Base-by-base conservation (phyloP, 768 basidiomycete genomes). In the Pisolithus albus region DNA sequence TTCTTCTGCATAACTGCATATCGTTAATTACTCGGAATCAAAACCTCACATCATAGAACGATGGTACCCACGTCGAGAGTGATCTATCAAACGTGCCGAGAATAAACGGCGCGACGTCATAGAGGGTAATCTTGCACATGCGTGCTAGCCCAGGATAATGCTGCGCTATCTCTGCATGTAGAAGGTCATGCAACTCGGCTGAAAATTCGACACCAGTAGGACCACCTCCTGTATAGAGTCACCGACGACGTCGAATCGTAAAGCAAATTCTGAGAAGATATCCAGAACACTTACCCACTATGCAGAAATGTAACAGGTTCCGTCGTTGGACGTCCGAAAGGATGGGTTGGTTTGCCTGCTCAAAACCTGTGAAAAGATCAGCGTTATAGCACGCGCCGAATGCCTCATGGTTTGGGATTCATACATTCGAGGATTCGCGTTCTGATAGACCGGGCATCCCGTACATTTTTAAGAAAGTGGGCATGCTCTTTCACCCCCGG, bases 171-270 rank as follows among this genome's bases (percentile, higher is more conserved):
- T 92, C 89, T 4, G 78, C 72, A 52, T 82, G 79, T 30, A 91
- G 70, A 1, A 92, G 73, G 64, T 92, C 89, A 57, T 88, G 82
- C 44, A 92, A 64, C 64, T 92, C 90, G 8, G 89, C 88, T 0
- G 88, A 77, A 59, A 91, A 92, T 66, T 92, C 90, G 41, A 90
- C 83, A 11, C 88, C 87, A 9, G 85, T 86, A 0, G 83, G 85
- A 7, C 86, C 85, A 30, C 84, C 84, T n/a, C 84, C 84, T 84
- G 51, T 34, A 39, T 32, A 30, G 30, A 43, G 21, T 18, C 18
- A 52, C 21, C 32, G 42, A 50, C 36, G 38, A 50, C 52, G 49
- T 54, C 15, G 56, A 39, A 52, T 51, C 16, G 18, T 30, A 24
- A 49, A 16, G 39, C 50, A 46, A 2, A 36, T 6, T 34, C 42